Evolutionary conservation across 2,329 filamentous ascomycete genomes (phyloP), one percentile per base, ranked within the genome.

Genomic region (Fusarium staphyleae): DNA sequence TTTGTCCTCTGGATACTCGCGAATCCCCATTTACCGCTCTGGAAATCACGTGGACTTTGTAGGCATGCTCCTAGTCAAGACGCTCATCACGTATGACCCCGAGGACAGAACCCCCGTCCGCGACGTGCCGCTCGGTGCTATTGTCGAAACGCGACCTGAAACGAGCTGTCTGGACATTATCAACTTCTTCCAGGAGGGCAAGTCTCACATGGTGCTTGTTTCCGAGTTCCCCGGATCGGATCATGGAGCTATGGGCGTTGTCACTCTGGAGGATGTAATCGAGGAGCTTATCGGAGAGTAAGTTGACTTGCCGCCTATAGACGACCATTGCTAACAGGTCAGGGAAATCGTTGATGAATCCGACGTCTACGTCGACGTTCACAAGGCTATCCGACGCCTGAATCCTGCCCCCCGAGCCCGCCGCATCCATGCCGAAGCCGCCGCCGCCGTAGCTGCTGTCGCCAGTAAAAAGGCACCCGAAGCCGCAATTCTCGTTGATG

Each of bases 151-250:
- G 0, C 86, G 91, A 9, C 91, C 95, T 0, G 91, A 97, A 70
- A 99, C 95, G 0, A 97, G 93, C 77, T 99, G 95, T 72, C 77
- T 99, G 49, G 95, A 99, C 72, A 98, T 99, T 68, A 91, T 99
- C 76, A 99, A 99, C 77, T 99, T 97, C 75, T 99, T 99, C 78
- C 95, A 99, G 74, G 95, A 99, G 78, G 95, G 95, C 67, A 99
- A 99, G 73, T 96, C 93, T 2, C 95, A 99, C 74, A 96, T 99
- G 93, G 93, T 98, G 0, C 80, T 99, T 22, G 95, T 98, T 8
- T 97, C 93, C 0, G 90, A 96, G 68, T 81, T 75, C 26, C 95
- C 95, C 1, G 93, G 93, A n/a, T 91, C 96, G 62, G 88, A 96
- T 67, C 87, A 90, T 67, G 95, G 95, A 37, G 92, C 93, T 5